phyloP scores from a whole-genome alignment of 2,329 filamentous ascomycete species.

The Trichocomaceae sp. region DNA sequence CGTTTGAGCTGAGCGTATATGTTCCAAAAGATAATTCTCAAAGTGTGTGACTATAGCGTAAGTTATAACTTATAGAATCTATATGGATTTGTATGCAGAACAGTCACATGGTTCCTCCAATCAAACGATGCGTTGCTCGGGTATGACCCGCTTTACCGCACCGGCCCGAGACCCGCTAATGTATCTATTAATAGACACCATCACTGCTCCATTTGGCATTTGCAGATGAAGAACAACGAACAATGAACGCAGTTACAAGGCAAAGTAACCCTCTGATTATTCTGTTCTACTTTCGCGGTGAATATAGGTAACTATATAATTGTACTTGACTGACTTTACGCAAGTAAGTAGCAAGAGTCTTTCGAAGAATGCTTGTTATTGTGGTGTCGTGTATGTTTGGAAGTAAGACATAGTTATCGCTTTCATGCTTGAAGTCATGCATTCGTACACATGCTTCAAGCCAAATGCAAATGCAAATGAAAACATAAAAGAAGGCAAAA shows the following conservation, averaged over 20 bases:
- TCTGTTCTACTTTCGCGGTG: too few species aligned
- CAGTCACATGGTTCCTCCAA: neutral
- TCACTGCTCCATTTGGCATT: neutral
- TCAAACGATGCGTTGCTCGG: neutral
- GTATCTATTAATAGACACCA: constrained; percentile 1
- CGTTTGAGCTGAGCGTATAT: neutral
- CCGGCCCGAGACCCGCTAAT: constrained; percentile 12
- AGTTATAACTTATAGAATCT: too few species aligned
- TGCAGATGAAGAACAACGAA: neutral
- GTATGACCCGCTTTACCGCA: neutral
- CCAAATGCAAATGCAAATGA: neutral
- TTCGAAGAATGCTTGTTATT: neutral
- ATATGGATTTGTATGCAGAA: neutral
- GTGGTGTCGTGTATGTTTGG: neutral
- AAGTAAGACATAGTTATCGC: neutral
- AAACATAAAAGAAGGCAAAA: neutral
- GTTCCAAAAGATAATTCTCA: too few species aligned
- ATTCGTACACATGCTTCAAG: neutral
- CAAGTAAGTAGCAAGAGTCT: too few species aligned
- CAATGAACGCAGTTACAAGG: neutral
- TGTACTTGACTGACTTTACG: too few species aligned
- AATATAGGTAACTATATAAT: too few species aligned
- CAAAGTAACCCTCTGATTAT: too few species aligned
- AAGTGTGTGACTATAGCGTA: too few species aligned
- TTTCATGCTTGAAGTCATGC: neutral